A percentile compares a stretch with the other conserved stretches of the same genome.
These are phyloP conservation scores for Haplosporangium sp. DNA, from an alignment of 371 early-diverging fungal genomes.

Conservation along the genomic window DNA sequence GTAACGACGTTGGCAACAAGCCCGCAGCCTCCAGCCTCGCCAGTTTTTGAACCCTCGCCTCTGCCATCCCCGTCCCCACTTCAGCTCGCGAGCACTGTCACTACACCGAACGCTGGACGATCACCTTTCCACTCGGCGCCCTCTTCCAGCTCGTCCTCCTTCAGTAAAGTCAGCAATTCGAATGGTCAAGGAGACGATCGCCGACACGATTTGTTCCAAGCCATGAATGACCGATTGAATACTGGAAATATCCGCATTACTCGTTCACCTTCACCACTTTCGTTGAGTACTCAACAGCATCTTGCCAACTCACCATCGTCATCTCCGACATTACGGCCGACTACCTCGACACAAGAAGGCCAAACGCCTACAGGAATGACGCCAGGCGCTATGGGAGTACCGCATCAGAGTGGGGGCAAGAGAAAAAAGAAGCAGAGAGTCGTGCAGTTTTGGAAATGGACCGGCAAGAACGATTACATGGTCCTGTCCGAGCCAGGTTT, in stretches of 20 bases:
- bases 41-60: conserved; percentile 23
- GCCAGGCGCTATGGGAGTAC: not conserved
- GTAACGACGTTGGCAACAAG: conserved; percentile 48
- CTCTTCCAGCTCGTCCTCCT: not conserved
- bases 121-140: conserved; percentile 25
- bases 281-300: conserved; percentile 9
- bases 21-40: conserved; percentile 51
- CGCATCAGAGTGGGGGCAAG: not conserved
- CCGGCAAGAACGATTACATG: conserved; percentile 92
- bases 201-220: conserved; percentile 27
- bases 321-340: conserved; percentile 30
- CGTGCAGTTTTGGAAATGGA: conserved; percentile 80
- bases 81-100: conserved; percentile 18
- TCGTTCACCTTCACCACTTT: conserved; percentile 32
- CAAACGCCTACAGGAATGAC: not conserved
- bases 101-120: conserved; percentile 18
- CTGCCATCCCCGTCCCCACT: conserved; percentile 47
- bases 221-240: conserved; percentile 42
- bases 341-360: not conserved
- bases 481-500: conserved; percentile 84
- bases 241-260: not conserved
- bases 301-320: conserved; percentile 9
- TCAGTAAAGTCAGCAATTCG: conserved; percentile 2
- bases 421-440: conserved; percentile 36
- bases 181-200: conserved; percentile 10